phyloP scores from a whole-genome alignment of 1,284 basidiomycete species.

The Blastosporella zonata region DNA sequence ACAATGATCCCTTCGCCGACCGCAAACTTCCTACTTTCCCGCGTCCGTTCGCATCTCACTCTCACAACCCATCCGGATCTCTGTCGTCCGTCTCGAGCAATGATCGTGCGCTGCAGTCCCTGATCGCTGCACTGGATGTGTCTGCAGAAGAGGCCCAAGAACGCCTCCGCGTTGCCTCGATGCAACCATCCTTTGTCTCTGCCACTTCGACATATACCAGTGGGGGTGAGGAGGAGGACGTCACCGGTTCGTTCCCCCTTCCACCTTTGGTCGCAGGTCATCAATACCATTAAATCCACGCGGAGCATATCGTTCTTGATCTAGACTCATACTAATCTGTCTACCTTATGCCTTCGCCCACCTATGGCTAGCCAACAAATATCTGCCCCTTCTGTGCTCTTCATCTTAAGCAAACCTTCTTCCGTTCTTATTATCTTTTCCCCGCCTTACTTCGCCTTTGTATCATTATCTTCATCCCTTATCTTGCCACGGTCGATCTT shows the following conservation, averaged over 20 bases:
- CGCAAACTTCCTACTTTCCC: slow-evolving; percentile 22
- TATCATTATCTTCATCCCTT: slow-evolving; percentile 1
- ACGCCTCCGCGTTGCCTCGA: slow-evolving; percentile 44
- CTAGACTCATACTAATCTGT: slow-evolving; percentile 11
- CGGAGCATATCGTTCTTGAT: slow-evolving; percentile 6
- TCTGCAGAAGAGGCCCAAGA: slow-evolving; percentile 41
- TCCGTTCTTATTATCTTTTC: not conserved
- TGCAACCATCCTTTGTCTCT: slow-evolving; percentile 42
- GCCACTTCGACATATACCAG: slow-evolving; percentile 32
- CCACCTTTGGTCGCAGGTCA: slow-evolving; percentile 23
- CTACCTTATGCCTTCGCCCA: slow-evolving; percentile 2
- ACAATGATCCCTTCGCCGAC: slow-evolving; percentile 27
- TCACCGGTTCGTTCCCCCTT: slow-evolving; percentile 33
- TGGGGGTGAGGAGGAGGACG: slow-evolving; percentile 31
- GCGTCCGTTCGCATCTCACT: slow-evolving; percentile 24
- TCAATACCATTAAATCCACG: slow-evolving; percentile 6
- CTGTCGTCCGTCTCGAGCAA: slow-evolving; percentile 35
- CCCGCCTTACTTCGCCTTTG: not conserved
- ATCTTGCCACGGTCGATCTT: not conserved
- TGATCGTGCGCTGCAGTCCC: slow-evolving; percentile 53
- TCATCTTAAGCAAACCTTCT: not conserved
- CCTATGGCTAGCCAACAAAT: not conserved
- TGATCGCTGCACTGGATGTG: slow-evolving; percentile 60
- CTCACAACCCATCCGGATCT: slow-evolving; percentile 28
- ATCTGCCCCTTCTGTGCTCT: not conserved